These are phyloP conservation scores for Hamigera avellanea DNA, from an alignment of 495 filamentous ascomycete genomes.

Conservation along the genomic window DNA sequence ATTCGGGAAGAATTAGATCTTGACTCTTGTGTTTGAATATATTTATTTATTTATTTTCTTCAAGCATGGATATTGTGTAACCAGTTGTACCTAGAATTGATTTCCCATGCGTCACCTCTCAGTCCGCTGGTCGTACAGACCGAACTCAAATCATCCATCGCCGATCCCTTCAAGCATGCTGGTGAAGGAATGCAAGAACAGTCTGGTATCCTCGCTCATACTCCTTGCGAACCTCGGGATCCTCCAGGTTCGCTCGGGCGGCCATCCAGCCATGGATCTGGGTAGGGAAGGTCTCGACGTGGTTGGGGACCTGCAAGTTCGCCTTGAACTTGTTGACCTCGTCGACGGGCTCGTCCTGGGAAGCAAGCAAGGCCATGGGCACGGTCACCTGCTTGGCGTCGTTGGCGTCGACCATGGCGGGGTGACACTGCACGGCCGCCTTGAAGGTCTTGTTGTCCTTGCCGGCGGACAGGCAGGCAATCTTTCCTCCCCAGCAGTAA, in stretches of 20 bases:
- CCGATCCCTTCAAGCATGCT: conserved; percentile 58
- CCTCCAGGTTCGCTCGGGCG: conserved; percentile 56
- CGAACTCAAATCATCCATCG: too few species aligned
- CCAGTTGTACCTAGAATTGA: too few species aligned
- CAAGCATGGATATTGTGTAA: too few species aligned
- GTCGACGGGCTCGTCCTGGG: conserved; percentile 50
- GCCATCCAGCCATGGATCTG: conserved; percentile 94
- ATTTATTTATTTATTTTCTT: too few species aligned
- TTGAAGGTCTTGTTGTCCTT: conserved; percentile 52
- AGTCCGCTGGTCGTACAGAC: too few species aligned
- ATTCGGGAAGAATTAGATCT: too few species aligned
- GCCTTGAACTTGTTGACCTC: conserved; percentile 63
- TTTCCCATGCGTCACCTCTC: too few species aligned
- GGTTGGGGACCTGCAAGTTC: conserved; percentile 51
- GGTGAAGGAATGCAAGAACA: conserved; percentile 60
- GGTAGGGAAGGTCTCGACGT: conserved; percentile 68
- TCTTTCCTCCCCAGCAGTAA: conserved; percentile 92
- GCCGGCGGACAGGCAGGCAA: conserved; percentile 46
- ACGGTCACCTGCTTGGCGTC: conserved; percentile 35
- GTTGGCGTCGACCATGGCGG: conserved; percentile 75
- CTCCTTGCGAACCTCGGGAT: conserved; percentile 56
- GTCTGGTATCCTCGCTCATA: conserved; percentile 72
- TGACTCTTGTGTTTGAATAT: too few species aligned
- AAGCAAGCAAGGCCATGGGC: conserved; percentile 29
- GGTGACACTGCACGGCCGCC: conserved; percentile 61